These are phyloP conservation scores for Diutina pseudorugosa DNA, from an alignment of 1,139 yeast species.

Conservation along the genomic window DNA sequence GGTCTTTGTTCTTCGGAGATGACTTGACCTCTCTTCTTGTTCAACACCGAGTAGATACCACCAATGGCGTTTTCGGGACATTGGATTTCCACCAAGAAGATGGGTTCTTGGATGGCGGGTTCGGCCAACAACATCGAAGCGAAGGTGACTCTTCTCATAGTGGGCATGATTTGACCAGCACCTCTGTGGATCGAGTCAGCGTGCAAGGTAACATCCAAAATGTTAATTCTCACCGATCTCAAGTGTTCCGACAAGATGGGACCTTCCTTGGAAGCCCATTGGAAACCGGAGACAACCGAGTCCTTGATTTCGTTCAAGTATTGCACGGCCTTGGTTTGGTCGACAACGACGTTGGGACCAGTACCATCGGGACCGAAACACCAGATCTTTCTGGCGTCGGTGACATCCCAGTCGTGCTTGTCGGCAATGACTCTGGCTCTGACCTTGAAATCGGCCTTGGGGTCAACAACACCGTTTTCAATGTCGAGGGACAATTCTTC, in stretches of 20 bases:
- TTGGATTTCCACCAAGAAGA: constrained; percentile 98
- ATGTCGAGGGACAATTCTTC: constrained; percentile 91
- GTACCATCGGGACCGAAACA: constrained; percentile 99
- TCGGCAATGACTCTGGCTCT: constrained; percentile 99
- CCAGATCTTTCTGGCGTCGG: constrained; percentile 99
- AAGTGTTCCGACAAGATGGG: constrained; percentile 94
- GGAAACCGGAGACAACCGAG: constrained; percentile 99
- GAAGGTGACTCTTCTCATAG: constrained; percentile 99
- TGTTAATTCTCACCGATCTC: constrained; percentile 96
- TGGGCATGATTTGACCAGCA: constrained; percentile 99
- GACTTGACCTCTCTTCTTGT: constrained; percentile 99
- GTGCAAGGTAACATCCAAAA: constrained; percentile 97
- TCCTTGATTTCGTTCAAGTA: constrained; percentile 99
- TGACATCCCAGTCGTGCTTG: constrained; percentile 98
- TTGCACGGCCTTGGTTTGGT: constrained; percentile 99
- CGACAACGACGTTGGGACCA: constrained; percentile 98
- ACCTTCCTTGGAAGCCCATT: constrained; percentile 99
- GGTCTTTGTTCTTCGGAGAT: constrained; percentile 98
- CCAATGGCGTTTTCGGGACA: constrained; percentile 99
- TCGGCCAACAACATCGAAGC: constrained; percentile 97
- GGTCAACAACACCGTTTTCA: constrained; percentile 82
- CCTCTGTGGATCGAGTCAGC: constrained; percentile 99
- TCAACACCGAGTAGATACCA: constrained; percentile 99
- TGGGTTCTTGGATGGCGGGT: constrained; percentile 99
- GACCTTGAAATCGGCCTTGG: constrained; percentile 97